phyloP scores from a whole-genome alignment of 345 rosid species.

The Salix brachista region DNA sequence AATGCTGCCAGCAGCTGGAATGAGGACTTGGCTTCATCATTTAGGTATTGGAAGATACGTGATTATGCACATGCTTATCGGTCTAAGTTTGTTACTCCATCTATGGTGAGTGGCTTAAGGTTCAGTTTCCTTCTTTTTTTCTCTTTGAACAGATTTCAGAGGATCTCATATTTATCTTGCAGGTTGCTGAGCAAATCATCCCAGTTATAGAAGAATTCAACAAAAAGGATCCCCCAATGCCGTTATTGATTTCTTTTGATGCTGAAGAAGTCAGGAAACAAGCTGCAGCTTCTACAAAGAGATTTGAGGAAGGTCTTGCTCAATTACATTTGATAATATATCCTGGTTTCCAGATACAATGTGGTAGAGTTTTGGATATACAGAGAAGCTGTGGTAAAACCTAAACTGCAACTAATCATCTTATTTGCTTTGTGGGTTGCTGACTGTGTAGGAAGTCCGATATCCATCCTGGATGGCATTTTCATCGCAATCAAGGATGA shows the following conservation, averaged over 20 bases:
- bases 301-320: constrained; percentile 68
- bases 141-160: not conserved
- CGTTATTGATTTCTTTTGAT: constrained; percentile 55
- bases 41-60: constrained; percentile 84
- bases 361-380: not conserved
- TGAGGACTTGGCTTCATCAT: constrained; percentile 31
- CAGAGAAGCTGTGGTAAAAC: not conserved
- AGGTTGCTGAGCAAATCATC: constrained; percentile 67
- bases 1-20: constrained; percentile 48
- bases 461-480: constrained; percentile 76
- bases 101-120: constrained; percentile 36
- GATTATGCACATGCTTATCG: constrained; percentile 81
- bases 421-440: constrained; percentile 3
- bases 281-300: constrained; percentile 75
- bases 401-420: constrained; percentile 3
- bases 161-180: constrained; percentile 16
- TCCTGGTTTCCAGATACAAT: not conserved
- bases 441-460: constrained; percentile 55
- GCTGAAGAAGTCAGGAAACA: constrained; percentile 61
- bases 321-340: not conserved
- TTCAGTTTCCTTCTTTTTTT: not conserved
- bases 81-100: constrained; percentile 65
- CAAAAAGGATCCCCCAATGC: constrained; percentile 55
- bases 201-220: constrained; percentile 50
- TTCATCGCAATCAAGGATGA: constrained; percentile 88